phyloP scores from a whole-genome alignment of 495 filamentous ascomycete species.

The Bombardia bombarda region DNA sequence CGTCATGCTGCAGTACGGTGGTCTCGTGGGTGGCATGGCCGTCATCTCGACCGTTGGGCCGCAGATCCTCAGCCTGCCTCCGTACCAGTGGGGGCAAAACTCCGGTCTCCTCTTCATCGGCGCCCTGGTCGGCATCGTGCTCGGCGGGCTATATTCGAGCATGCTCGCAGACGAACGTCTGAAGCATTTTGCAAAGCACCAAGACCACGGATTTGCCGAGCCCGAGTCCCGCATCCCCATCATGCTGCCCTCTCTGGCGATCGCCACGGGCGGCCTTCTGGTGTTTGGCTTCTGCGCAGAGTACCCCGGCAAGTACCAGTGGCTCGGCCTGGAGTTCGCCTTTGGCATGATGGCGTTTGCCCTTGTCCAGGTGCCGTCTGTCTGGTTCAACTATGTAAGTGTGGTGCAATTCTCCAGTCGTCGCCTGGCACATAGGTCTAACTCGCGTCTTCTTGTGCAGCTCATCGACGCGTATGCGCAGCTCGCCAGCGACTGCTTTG shows the following conservation, averaged over 20 bases:
- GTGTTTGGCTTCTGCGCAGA: slow-evolving; percentile 26
- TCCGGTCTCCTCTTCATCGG: slow-evolving; percentile 20
- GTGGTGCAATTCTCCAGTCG: too few relatives aligned
- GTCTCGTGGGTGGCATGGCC: slow-evolving; percentile 15
- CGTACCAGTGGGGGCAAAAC: slow-evolving; percentile 20
- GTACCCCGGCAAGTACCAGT: slow-evolving; percentile 9
- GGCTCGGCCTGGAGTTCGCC: slow-evolving; percentile 23
- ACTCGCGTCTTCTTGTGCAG: slow-evolving; percentile 6
- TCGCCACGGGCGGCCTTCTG: slow-evolving; percentile 20
- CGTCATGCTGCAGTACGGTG: slow-evolving; percentile 21
- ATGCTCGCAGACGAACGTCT: slow-evolving; percentile 13
- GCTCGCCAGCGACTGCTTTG: slow-evolving; percentile 26
- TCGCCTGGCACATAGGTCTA: background rate
- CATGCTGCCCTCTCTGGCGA: slow-evolving; percentile 14
- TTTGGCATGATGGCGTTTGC: slow-evolving; percentile 26
- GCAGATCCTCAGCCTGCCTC: slow-evolving; percentile 9
- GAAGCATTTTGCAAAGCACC: slow-evolving; percentile 5
- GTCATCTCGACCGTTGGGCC: slow-evolving; percentile 24
- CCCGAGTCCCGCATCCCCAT: slow-evolving; percentile 19
- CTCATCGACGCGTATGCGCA: slow-evolving; percentile 24
- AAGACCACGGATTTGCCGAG: slow-evolving; percentile 18
- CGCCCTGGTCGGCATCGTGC: slow-evolving; percentile 16
- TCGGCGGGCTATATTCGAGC: slow-evolving; percentile 10
- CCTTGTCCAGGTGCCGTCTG: slow-evolving; percentile 18
- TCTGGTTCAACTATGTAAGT: slow-evolving; percentile 28